Conservation (phyloP, 225 moss, liverwort and hornwort genomes). For the Thuidium tamariscinum region DNA sequence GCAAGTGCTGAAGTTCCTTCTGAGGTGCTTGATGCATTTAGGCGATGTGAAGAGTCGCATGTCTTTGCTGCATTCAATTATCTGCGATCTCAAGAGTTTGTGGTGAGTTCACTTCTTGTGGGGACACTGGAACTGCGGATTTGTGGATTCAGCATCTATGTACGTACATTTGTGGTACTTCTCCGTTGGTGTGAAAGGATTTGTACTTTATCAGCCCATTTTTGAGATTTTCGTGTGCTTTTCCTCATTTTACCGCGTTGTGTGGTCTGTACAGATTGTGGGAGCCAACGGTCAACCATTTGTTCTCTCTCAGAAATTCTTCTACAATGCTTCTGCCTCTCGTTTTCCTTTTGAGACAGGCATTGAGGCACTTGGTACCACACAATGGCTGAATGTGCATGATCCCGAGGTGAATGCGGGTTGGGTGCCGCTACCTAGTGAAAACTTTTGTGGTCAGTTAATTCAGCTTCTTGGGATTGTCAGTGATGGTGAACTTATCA, state of each 20-base stretch:
- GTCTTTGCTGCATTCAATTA: slow-evolving; percentile 82
- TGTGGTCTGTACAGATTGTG: slow-evolving; percentile 34
- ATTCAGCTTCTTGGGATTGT: slow-evolving; percentile 71
- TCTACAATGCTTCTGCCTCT: slow-evolving; percentile 68
- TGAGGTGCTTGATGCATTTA: slow-evolving; percentile 62
- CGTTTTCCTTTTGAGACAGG: slow-evolving; percentile 75
- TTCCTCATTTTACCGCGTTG: neutral
- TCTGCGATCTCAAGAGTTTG: slow-evolving; percentile 60
- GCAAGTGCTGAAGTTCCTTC: slow-evolving; percentile 37
- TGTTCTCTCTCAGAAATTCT: slow-evolving; percentile 82
- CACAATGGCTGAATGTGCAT: slow-evolving; percentile 57
- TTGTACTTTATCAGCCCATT: neutral
- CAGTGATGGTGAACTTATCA: slow-evolving; percentile 46
- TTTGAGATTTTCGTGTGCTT: neutral
- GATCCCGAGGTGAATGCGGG: slow-evolving; percentile 44
- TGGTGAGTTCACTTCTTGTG: slow-evolving; percentile 34
- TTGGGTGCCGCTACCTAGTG: slow-evolving; percentile 69
- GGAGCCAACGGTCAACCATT: slow-evolving; percentile 61
- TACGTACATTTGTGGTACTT: neutral
- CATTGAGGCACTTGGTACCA: slow-evolving; percentile 32
- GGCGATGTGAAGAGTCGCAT: slow-evolving; percentile 69
- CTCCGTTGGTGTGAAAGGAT: neutral
- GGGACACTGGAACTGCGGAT: neutral
- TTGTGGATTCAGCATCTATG: neutral
- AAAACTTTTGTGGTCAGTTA: slow-evolving; percentile 73